Conservation (phyloP, 2,329 filamentous ascomycete species). For the Didymosphaeria variabile region DNA sequence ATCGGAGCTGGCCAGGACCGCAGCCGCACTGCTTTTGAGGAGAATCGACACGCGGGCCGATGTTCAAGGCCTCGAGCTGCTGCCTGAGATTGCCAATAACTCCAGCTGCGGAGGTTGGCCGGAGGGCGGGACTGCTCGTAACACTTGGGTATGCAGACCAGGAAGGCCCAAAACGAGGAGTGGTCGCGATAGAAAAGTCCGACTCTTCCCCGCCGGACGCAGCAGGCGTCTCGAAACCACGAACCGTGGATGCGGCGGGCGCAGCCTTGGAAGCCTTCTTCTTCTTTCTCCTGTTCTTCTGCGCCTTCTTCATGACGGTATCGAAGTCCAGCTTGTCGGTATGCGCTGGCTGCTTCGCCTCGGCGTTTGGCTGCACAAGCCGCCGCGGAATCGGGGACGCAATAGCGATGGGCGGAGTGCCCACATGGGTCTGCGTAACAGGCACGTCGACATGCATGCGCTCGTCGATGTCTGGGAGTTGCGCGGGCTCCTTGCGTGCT, state of each 20-base stretch:
- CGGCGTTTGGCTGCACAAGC: slow-evolving; percentile 31
- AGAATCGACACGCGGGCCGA: slow-evolving; percentile 67
- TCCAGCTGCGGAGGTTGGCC: slow-evolving; percentile 62
- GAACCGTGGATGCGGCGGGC: slow-evolving; percentile 49
- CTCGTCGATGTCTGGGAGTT: slow-evolving; percentile 25
- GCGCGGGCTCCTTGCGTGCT: slow-evolving; percentile 25
- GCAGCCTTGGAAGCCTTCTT: slow-evolving; percentile 43
- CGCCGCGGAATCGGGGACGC: slow-evolving; percentile 44
- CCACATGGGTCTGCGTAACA: slow-evolving; percentile 32
- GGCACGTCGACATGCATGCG: slow-evolving; percentile 39
- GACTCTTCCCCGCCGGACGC: slow-evolving; percentile 66
- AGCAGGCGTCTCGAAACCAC: slow-evolving; percentile 61
- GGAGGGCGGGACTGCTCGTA: slow-evolving; percentile 62
- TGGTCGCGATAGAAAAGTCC: slow-evolving; percentile 55
- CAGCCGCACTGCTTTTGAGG: slow-evolving; percentile 56
- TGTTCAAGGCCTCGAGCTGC: slow-evolving; percentile 79
- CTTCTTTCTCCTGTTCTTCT: slow-evolving; percentile 51
- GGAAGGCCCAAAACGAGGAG: slow-evolving; percentile 53
- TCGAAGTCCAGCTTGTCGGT: slow-evolving; percentile 51
- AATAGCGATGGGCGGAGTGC: slow-evolving; percentile 50
- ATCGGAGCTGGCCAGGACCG: slow-evolving; percentile 39
- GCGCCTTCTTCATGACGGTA: slow-evolving; percentile 47
- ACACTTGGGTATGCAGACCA: slow-evolving; percentile 57
- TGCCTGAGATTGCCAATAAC: slow-evolving; percentile 85
- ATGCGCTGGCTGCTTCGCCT: slow-evolving; percentile 32